phyloP scores from a whole-genome alignment of 2,329 filamentous ascomycete species.

The Graphilbum sp. region DNA sequence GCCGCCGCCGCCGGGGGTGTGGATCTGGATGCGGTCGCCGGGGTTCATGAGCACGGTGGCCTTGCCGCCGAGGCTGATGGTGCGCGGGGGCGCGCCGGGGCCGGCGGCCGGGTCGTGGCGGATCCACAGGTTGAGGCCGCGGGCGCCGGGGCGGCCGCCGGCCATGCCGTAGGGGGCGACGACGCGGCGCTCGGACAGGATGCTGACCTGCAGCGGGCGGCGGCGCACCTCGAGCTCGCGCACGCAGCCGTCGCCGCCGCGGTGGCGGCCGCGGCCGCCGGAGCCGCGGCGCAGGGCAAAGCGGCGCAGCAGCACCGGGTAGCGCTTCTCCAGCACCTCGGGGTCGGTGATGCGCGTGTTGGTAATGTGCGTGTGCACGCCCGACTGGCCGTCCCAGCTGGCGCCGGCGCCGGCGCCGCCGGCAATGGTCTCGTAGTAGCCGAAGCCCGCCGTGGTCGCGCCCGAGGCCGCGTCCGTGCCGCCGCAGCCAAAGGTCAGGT shows the following conservation, averaged over 20 bases:
- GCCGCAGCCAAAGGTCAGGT: constrained; percentile 70
- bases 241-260: constrained; percentile 61
- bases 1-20: constrained; percentile 45
- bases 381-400: constrained; percentile 55
- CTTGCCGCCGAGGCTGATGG: constrained; percentile 41
- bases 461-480: constrained; percentile 43
- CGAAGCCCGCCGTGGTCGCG: constrained; percentile 51
- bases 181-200: constrained; percentile 50
- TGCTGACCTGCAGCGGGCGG: constrained; percentile 14
- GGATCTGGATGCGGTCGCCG: constrained; percentile 43
- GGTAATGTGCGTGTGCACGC: constrained; percentile 75
- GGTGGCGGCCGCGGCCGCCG: constrained; percentile 47
- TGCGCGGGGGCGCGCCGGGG: constrained; percentile 2
- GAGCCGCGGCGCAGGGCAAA: constrained; percentile 49
- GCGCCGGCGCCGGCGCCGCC: constrained; percentile 61
- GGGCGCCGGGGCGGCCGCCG: constrained; percentile 63
- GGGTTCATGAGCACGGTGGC: constrained; percentile 39
- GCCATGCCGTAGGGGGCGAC: constrained; percentile 68
- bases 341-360: constrained; percentile 73
- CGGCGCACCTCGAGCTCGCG: constrained; percentile 63
- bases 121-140: constrained; percentile 80
- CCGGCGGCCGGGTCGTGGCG: constrained; percentile 18
- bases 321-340: constrained; percentile 63
- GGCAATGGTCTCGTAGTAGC: constrained; percentile 76
- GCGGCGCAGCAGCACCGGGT: constrained; percentile 55